Conservation (phyloP, 805 yeast genomes). For the Blastobotrys robertii region DNA sequence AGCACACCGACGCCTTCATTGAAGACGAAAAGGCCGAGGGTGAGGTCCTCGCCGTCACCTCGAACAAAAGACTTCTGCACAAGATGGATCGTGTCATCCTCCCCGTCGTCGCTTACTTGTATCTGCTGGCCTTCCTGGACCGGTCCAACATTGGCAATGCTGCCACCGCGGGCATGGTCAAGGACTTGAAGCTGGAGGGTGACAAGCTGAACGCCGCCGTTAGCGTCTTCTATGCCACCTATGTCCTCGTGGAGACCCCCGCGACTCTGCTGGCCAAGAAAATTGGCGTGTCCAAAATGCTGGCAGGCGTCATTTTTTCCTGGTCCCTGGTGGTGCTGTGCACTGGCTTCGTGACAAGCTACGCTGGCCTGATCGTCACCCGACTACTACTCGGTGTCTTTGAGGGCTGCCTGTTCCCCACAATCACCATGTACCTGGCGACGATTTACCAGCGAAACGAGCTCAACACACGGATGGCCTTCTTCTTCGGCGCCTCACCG, state of each 20-base stretch:
- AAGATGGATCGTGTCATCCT: not conserved
- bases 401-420: slow-evolving; percentile 35
- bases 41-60: too few relatives aligned
- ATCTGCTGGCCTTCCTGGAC: slow-evolving; percentile 37
- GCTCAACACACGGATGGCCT: slow-evolving; percentile 28
- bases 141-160: slow-evolving; percentile 41
- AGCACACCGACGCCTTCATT: too few relatives aligned
- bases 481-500: slow-evolving; percentile 20
- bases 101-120: slow-evolving; percentile 10
- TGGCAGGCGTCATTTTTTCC: slow-evolving; percentile 1
- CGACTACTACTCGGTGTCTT: slow-evolving; percentile 30
- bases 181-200: slow-evolving; percentile 20
- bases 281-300: not conserved
- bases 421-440: slow-evolving; percentile 21
- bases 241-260: slow-evolving; percentile 34
- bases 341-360: slow-evolving; percentile 11
- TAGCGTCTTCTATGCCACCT: slow-evolving; percentile 39
- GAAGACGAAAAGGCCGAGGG: too few relatives aligned
- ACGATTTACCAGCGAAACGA: slow-evolving; percentile 28
- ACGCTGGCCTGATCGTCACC: slow-evolving; percentile 24
- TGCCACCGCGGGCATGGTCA: slow-evolving; percentile 36
- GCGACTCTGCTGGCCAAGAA: slow-evolving; percentile 24
- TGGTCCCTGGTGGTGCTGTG: slow-evolving; percentile 6
- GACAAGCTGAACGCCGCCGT: slow-evolving; percentile 23
- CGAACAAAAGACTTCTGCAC: too few relatives aligned